Percentiles rank a stretch among this genome's conserved stretches.
Conservation (phyloP, 768 basidiomycete genomes). For the Chlorophyllum brunneum region DNA sequence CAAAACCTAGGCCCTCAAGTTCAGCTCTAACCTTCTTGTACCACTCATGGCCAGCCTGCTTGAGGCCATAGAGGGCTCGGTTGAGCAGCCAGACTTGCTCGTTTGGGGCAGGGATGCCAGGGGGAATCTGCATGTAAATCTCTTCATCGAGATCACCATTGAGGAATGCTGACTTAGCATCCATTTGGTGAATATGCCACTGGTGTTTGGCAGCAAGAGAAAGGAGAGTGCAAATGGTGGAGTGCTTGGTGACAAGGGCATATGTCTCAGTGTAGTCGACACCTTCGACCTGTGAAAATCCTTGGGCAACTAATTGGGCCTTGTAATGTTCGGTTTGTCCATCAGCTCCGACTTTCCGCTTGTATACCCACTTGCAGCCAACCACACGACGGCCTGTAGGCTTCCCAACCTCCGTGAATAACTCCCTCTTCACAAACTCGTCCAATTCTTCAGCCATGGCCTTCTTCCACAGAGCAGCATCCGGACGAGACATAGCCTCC, state of each 20-base stretch:
- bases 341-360: slow-evolving; percentile 13
- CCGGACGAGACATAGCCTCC: slow-evolving; percentile 6
- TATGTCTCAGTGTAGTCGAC: slow-evolving; percentile 16
- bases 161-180: slow-evolving; percentile 18
- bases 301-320: slow-evolving; percentile 14
- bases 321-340: slow-evolving; percentile 16
- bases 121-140: slow-evolving; percentile 14
- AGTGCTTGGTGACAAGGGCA: slow-evolving; percentile 16
- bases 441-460: background rate
- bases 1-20: slow-evolving; percentile 13
- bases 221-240: slow-evolving; percentile 16
- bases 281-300: slow-evolving; percentile 16
- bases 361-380: slow-evolving; percentile 13
- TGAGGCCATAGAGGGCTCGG: slow-evolving; percentile 17
- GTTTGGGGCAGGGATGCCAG: slow-evolving; percentile 7
- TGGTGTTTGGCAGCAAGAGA: slow-evolving; percentile 15
- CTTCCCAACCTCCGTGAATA: slow-evolving; percentile 8
- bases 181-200: slow-evolving; percentile 20
- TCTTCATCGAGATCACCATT: slow-evolving; percentile 18
- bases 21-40: slow-evolving; percentile 9
- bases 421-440: slow-evolving; percentile 2
- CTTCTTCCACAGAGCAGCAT: slow-evolving; percentile 7
- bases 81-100: slow-evolving; percentile 15
- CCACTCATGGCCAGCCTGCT: slow-evolving; percentile 15
- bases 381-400: slow-evolving; percentile 8